phyloP scores from a whole-genome alignment of 371 early-diverging fungal genomes.

The Mycotypha africana region DNA sequence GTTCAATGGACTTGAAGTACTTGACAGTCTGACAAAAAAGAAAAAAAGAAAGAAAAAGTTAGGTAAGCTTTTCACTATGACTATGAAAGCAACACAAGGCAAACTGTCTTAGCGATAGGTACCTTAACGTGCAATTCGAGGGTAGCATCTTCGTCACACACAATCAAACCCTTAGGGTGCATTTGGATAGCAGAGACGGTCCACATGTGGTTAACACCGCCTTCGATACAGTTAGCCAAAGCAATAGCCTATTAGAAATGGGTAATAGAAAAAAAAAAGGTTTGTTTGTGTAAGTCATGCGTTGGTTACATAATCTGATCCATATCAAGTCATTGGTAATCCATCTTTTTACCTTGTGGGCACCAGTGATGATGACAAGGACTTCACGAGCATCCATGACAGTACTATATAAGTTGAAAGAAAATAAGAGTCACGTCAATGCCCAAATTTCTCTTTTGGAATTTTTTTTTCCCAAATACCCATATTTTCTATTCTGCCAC shows the following conservation, averaged over 20 bases:
- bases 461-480: neutral
- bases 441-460: too few relatives aligned
- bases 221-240: constrained; percentile 80
- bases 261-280: neutral
- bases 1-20: constrained; percentile 88
- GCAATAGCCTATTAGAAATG: constrained; percentile 52
- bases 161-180: constrained; percentile 78
- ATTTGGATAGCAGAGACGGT: constrained; percentile 83
- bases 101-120: constrained; percentile 4
- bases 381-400: constrained; percentile 87
- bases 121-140: constrained; percentile 79
- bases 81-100: neutral
- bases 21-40: constrained; percentile 59
- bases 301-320: constrained; percentile 15
- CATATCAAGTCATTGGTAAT: too few relatives aligned
- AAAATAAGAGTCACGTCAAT: neutral
- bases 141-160: constrained; percentile 88
- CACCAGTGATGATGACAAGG: constrained; percentile 81
- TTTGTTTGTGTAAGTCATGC: constrained; percentile 19
- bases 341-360: constrained; percentile 66
- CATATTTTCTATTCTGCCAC: neutral
- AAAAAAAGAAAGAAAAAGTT: neutral
- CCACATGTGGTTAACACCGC: constrained; percentile 85
- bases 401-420: constrained; percentile 45
- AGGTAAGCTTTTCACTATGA: too few relatives aligned